Evolutionary conservation across 805 yeast genomes (phyloP).

Genomic region (Monosporozyma aerobia): DNA sequence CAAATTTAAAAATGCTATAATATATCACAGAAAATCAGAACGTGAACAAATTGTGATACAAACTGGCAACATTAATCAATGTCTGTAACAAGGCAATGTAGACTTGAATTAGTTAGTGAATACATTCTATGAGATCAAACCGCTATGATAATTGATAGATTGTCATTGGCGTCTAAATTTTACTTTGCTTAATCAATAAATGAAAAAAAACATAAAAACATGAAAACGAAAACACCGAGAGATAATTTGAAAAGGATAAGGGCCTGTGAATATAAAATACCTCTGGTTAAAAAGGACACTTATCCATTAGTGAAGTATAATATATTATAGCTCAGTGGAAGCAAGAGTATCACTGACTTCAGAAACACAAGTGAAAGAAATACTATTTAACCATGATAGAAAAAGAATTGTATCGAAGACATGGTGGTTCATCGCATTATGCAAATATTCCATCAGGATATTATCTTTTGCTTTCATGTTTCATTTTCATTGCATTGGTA

Average conservation of each 20-base stretch:
- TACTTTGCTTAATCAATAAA: background rate
- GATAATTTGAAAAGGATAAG: background rate
- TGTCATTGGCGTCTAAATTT: background rate
- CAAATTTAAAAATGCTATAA: too few relatives aligned
- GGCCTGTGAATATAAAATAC: background rate
- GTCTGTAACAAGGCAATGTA: too few relatives aligned
- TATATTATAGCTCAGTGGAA: too few relatives aligned
- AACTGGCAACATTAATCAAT: too few relatives aligned
- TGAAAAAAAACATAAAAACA: background rate
- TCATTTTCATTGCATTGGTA: slow-evolving; percentile 33
- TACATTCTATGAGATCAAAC: too few relatives aligned
- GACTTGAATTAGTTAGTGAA: too few relatives aligned
- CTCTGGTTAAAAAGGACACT: too few relatives aligned
- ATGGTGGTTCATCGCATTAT: slow-evolving; percentile 40
- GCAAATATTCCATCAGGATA: slow-evolving; percentile 57
- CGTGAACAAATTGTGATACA: too few relatives aligned
- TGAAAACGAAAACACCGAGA: background rate
- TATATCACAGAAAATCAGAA: too few relatives aligned
- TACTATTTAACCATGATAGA: background rate
- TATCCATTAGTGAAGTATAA: too few relatives aligned
- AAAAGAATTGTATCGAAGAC: slow-evolving; percentile 29
- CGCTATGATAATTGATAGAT: background rate
- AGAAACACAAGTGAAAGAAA: background rate
- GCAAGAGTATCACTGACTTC: too few relatives aligned
- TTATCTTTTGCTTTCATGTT: slow-evolving; percentile 35